Evolutionary conservation across 1,284 basidiomycete genomes (phyloP), one percentile per base, ranked within the genome.

Genomic region (Trametes polyzona): DNA sequence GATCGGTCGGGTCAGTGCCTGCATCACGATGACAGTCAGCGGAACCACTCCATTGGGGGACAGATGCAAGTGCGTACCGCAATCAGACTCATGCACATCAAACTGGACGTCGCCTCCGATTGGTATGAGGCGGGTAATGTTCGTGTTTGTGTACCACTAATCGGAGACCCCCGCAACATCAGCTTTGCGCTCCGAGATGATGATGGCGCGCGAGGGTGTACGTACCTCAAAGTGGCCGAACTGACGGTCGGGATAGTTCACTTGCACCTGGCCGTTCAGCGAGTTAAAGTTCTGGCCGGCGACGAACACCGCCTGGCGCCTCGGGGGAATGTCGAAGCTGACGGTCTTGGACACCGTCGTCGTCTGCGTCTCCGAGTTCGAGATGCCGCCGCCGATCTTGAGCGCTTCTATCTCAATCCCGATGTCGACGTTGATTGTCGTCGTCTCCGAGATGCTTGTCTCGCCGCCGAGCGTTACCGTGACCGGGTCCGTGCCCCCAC

Each of bases 301-400:
- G 36, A 56, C 47, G 35, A 43, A 56, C 40, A 56, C 54, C n/a
- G 54, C 54, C 48, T 56, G 54, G 21, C 39, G 42, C 24, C 39
- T 47, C 9, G 54, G 41, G 14, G 47, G 54, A 26, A 56, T 40
- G 17, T 9, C 4, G 47, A 30, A 56, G n/a, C 17, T 47, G 26
- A 47, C 32, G 37, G 49, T 23, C 24, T 36, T 40, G 11, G 55
- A 47, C 30, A 32, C 9, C 41, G 55, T 57, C 37, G 29, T 41
- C 44, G 36, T 52, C 24, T 27, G 23, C 30, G 29, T 7, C 29
- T 7, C 16, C 24, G 29, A 21, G n/a, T 1, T 36, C 30, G 23
- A 21, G 3, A 19, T 32, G n/a, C 55, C 49, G 23, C 49, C 55
- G 17, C 49, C 55, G 24, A 57, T 47, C 27, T 5, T 16, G 36